Evolutionary conservation across 257 asterid genomes (phyloP).

Genomic region (Verbascum thapsus): DNA sequence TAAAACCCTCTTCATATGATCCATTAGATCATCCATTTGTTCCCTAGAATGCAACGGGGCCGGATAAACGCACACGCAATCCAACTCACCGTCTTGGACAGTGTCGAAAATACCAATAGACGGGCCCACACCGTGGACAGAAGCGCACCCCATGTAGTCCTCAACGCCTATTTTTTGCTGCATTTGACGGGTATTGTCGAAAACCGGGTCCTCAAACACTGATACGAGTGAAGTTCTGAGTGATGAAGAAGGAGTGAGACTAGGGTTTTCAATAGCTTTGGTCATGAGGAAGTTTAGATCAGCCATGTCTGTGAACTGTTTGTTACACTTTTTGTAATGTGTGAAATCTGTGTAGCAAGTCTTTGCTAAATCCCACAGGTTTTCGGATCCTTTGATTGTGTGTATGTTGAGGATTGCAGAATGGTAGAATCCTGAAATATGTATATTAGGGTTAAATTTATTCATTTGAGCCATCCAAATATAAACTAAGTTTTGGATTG

Average conservation of each 20-base stretch:
- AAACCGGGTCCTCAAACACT: conserved; percentile 73
- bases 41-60: conserved; percentile 72
- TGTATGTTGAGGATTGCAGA: conserved; percentile 62
- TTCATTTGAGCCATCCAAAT: too few relatives aligned
- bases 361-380: conserved; percentile 57
- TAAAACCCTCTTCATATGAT: conserved; percentile 46
- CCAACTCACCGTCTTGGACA: conserved; percentile 56
- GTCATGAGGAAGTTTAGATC: conserved; percentile 69
- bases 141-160: conserved; percentile 71
- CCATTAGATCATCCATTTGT: conserved; percentile 54
- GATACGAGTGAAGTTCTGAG: conserved; percentile 56
- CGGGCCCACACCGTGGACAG: conserved; percentile 73
- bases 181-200: conserved; percentile 36
- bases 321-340: conserved; percentile 46
- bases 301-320: conserved; percentile 68
- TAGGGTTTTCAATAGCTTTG: conserved; percentile 66
- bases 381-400: conserved; percentile 44
- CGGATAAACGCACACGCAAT: conserved; percentile 69
- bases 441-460: not conserved
- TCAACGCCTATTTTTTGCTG: conserved; percentile 48
- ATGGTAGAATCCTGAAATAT: conserved; percentile 58
- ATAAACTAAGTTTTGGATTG: too few relatives aligned
- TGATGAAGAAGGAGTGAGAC: conserved; percentile 56
- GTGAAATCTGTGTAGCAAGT: conserved; percentile 40
- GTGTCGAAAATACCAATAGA: conserved; percentile 73